Evolutionary conservation across 140 eudicot species (phyloP).

Genomic region (Stevia rebaudiana): DNA sequence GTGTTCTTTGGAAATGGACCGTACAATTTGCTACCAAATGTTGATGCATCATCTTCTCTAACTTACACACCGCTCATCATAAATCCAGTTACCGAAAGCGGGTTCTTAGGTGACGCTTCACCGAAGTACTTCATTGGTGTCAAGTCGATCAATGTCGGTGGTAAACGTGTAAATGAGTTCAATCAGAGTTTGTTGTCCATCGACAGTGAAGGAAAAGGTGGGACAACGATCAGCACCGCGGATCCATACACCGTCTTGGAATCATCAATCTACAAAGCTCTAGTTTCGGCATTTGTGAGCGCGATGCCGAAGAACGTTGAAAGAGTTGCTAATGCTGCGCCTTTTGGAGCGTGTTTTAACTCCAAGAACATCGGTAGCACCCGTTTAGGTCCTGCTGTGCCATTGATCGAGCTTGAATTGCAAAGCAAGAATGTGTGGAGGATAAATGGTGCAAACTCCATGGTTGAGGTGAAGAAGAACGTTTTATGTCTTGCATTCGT

Average conservation of each 20-base stretch:
- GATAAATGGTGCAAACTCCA: constrained; percentile 38
- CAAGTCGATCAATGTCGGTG: constrained; percentile 28
- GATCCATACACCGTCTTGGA: constrained; percentile 41
- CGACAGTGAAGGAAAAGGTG: constrained; percentile 34
- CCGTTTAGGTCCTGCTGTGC: constrained; percentile 38
- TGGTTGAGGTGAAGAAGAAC: constrained; percentile 34
- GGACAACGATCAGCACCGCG: constrained; percentile 43
- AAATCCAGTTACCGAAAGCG: constrained; percentile 28
- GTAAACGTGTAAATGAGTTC: constrained; percentile 17
- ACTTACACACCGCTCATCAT: constrained; percentile 36
- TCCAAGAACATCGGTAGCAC: constrained; percentile 26
- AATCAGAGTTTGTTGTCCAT: constrained; percentile 31
- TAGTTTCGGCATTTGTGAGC: constrained; percentile 31
- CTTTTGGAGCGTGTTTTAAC: constrained; percentile 38
- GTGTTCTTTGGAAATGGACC: constrained; percentile 43
- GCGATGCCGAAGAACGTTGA: constrained; percentile 22
- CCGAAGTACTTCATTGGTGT: constrained; percentile 48
- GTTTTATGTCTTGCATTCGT: constrained; percentile 43
- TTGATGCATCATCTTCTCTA: constrained; percentile 29
- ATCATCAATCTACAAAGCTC: constrained; percentile 39
- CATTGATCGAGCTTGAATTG: constrained; percentile 36
- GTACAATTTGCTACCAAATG: constrained; percentile 27
- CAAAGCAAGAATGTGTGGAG: constrained; percentile 32
- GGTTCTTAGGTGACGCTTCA: constrained; percentile 25
- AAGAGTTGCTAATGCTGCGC: constrained; percentile 31